These are phyloP conservation scores for Macroventuria anomochaeta DNA, from an alignment of 2,329 filamentous ascomycete genomes.

Conservation along the genomic window DNA sequence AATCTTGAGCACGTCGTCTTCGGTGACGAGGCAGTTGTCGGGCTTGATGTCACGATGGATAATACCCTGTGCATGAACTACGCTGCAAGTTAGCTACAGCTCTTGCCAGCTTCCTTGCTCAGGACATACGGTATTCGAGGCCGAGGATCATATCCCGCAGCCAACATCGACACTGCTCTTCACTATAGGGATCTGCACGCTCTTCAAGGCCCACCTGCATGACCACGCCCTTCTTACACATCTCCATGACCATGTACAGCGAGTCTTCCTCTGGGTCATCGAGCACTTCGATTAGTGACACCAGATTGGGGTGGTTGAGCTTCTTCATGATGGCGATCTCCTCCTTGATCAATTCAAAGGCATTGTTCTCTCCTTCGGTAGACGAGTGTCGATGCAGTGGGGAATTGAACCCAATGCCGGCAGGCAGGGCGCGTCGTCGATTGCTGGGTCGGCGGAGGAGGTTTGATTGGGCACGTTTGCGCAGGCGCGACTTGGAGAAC, in stretches of 20 bases:
- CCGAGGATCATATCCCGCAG: constrained; percentile 94
- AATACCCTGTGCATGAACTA: constrained; percentile 91
- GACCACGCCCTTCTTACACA: constrained; percentile 97
- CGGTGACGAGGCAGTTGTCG: constrained; percentile 89
- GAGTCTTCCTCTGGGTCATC: constrained; percentile 96
- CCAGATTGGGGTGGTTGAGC: constrained; percentile 91
- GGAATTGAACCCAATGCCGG: constrained; percentile 66
- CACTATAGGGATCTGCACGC: constrained; percentile 78
- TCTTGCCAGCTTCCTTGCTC: background rate
- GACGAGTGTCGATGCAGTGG: constrained; percentile 67
- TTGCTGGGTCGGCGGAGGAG: constrained; percentile 71
- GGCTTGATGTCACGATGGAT: constrained; percentile 98
- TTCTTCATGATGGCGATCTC: constrained; percentile 99
- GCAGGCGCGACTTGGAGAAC: constrained; percentile 90
- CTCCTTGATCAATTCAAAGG: constrained; percentile 87
- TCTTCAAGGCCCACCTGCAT: constrained; percentile 95
- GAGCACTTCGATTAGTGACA: constrained; percentile 89
- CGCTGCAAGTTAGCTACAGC: constrained; percentile 29
- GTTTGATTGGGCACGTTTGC: constrained; percentile 89
- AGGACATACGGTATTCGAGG: constrained; percentile 81
- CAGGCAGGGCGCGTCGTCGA: constrained; percentile 60
- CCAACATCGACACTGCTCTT: constrained; percentile 85
- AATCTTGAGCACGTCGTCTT: constrained; percentile 93
- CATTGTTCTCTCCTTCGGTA: constrained; percentile 67
- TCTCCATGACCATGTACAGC: constrained; percentile 97